phyloP scores from a whole-genome alignment of 176 grass and related monocot genomes.

The Leersia perrieri region DNA sequence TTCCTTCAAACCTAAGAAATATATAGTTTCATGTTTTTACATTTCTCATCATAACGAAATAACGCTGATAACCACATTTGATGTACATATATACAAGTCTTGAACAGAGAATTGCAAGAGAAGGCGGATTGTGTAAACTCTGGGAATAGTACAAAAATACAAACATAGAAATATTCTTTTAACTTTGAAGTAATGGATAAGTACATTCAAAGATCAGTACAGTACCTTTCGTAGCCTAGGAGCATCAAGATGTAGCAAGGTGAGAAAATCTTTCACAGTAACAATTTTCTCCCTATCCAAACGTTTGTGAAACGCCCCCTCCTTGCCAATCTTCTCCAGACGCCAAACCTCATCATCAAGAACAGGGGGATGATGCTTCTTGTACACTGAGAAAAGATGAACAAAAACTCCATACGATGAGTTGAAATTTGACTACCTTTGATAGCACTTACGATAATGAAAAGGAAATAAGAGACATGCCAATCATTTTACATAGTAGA shows the following conservation, averaged over 20 bases:
- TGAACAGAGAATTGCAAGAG: neutral
- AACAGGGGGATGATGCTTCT: slow-evolving; percentile 90
- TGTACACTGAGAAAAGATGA: slow-evolving; percentile 69
- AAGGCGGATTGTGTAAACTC: neutral
- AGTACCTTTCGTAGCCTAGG: slow-evolving; percentile 75
- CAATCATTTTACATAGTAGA: neutral
- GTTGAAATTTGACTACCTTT: slow-evolving; percentile 2
- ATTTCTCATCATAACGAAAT: neutral
- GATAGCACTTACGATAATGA: neutral
- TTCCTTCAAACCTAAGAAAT: neutral
- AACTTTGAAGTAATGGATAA: slow-evolving; percentile 9
- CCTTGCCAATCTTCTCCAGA: slow-evolving; percentile 97
- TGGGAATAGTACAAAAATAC: neutral
- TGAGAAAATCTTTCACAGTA: slow-evolving; percentile 88
- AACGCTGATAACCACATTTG: neutral
- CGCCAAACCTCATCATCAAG: slow-evolving; percentile 93
- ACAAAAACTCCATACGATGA: slow-evolving; percentile 4
- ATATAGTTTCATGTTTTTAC: neutral
- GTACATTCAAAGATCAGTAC: slow-evolving; percentile 1
- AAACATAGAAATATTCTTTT: slow-evolving; percentile 4
- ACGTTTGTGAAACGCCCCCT: slow-evolving; percentile 94
- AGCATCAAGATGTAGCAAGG: slow-evolving; percentile 58
- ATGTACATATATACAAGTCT: neutral
- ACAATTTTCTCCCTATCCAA: slow-evolving; percentile 65
- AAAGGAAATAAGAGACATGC: neutral